Conservation (phyloP, 495 filamentous ascomycete species). For the Amphirosellinia nigrospora region DNA sequence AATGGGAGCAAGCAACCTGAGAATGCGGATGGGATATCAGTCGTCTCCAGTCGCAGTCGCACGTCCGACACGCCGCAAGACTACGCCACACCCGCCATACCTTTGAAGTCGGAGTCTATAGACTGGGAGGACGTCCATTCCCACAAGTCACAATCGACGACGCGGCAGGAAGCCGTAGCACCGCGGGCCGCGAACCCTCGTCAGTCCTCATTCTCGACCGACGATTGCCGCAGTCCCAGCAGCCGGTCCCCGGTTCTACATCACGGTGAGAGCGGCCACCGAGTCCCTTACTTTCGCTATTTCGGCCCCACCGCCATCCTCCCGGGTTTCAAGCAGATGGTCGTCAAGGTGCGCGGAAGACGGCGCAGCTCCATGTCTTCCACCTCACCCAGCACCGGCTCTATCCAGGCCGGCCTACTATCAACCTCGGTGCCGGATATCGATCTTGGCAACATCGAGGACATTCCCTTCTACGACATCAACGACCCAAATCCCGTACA, state of each 20-base stretch:
- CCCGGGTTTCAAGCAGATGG: slow-evolving; percentile 91
- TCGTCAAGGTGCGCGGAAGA: slow-evolving; percentile 70
- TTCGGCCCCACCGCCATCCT: slow-evolving; percentile 90
- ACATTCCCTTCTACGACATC: slow-evolving; percentile 79
- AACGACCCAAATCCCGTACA: slow-evolving; percentile 69
- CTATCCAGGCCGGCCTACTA: slow-evolving; percentile 36
- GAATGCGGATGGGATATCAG: slow-evolving; percentile 29
- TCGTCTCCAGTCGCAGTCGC: slow-evolving; percentile 28
- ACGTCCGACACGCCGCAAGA: slow-evolving; percentile 36
- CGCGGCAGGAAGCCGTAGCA: slow-evolving; percentile 33
- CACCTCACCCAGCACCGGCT: slow-evolving; percentile 44
- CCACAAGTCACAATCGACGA: slow-evolving; percentile 38
- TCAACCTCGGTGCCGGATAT: slow-evolving; percentile 46
- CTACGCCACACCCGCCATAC: slow-evolving; percentile 29
- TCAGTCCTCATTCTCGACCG: slow-evolving; percentile 47
- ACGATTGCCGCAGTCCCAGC: slow-evolving; percentile 48
- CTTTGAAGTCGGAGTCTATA: slow-evolving; percentile 37
- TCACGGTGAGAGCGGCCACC: slow-evolving; percentile 58
- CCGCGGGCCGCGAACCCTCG: slow-evolving; percentile 33
- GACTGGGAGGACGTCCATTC: slow-evolving; percentile 41
- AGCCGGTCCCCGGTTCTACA: slow-evolving; percentile 50
- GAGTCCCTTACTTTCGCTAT: slow-evolving; percentile 86
- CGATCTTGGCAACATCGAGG: slow-evolving; percentile 62
- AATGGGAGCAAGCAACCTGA: slow-evolving; percentile 33
- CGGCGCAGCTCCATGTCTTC: slow-evolving; percentile 55